Base-by-base conservation (phyloP, 495 filamentous ascomycete genomes). In the Chaetomidium leptoderma region DNA sequence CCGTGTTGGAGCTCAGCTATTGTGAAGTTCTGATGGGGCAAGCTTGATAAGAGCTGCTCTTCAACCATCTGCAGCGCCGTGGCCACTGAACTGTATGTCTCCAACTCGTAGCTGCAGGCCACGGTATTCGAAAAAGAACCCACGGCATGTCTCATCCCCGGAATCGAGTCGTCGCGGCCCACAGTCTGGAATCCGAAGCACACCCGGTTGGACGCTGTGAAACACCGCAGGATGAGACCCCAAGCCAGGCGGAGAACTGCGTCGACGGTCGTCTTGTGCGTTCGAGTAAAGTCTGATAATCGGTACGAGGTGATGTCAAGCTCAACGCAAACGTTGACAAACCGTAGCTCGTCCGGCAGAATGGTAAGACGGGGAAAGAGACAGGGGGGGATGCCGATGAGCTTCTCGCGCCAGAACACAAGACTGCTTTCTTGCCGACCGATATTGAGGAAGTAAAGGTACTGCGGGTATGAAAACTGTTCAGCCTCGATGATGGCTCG, bases 161-260 rank as follows among this genome's bases (percentile, higher is more conserved):
- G 45, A 17, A 74, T 58, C 0, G 73, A 68, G 19, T 73, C 63
- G 26, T 74, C 70, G n/a, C 76, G 70, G 45, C 76, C 76, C 3
- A 62, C 58, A 4, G 73, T 68, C 43, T 72, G 73, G 58, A 68
- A 76, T 2, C 76, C 76, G 47, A 76, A 79, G 57, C 69, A 75
- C 13, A 78, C 69, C 7, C 65, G 63, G 44, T 72, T 66, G 8
- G 59, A 66, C 6, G 75, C 72, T 0, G 71, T 70, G 45, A 73
- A 79, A 45, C 68, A 72, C n/a, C 75, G 69, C 9, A 79, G 59
- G 8, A 78, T 51, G 24, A 79, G 64, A 4, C 65, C 70, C 76
- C 76, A 79, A 2, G 76, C 76, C n/a, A 77, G 70, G n/a, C 70
- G 69, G n/a, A 79, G 63, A 27, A 79, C 52, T 2, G 69, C 63